Base-by-base conservation (phyloP, 2,329 filamentous ascomycete species). In the Claviceps digitariae region DNA sequence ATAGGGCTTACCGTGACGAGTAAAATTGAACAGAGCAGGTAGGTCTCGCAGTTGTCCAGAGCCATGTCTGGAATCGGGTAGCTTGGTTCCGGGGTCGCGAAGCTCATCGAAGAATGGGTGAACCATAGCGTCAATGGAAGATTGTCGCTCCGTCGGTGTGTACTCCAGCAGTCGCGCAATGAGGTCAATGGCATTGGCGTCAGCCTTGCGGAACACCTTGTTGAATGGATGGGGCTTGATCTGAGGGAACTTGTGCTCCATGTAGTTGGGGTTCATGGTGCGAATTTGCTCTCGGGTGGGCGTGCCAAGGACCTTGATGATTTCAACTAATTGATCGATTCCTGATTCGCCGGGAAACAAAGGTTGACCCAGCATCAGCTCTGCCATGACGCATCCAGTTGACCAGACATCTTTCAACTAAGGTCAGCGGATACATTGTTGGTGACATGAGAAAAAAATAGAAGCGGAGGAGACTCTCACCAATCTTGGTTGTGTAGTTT, bases 241-340 rank as follows among this genome's bases (percentile, higher is more conserved):
- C 72, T 98, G 93, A 48, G 93, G 93, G 72, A 98, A 98, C 75
- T 97, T 97, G 76, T 98, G 93, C 74, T 98, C 93, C 93, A 98
- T 98, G 73, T 98, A 98, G 72, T 98, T 98, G 55, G 93, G 93
- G 72, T 98, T 98, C 93, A 98, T 98, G 60, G 93, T 98, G 62
- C 93, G 87, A 65, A 98, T 98, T 72, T 98, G 93, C 69, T 98
- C 93, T 59, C 93, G 82, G 38, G 93, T 97, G 20, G 93, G 93
- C 20, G 93, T 98, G 56, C 93, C 93, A 56, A 98, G 76, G 52
- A 98, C 91, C 74, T 98, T 98, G 78, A 98, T 98, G 68, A 98
- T 98, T 72, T 98, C 93, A 47, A 98, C 93, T 49, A 98, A 77
- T 69, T 98, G 93, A 67, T 98, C 93, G 64, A 98, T 98, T 59